Evolutionary conservation across 768 basidiomycete species (phyloP).

Genomic region (Boletus barrowsii): DNA sequence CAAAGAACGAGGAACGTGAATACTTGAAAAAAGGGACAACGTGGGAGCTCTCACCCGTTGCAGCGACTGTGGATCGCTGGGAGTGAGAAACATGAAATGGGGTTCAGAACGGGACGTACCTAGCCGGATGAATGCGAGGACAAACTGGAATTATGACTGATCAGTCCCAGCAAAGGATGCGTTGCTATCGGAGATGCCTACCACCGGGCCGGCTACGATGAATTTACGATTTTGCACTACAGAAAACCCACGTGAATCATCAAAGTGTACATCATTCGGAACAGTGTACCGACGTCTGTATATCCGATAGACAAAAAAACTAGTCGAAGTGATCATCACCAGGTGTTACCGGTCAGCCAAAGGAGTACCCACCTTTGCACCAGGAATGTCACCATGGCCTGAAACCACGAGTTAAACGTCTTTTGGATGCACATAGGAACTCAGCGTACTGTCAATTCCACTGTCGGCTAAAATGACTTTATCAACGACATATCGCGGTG

Average conservation of each 20-base stretch:
- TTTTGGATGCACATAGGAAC: not conserved
- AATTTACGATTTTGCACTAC: constrained; percentile 15
- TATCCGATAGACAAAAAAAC: constrained; percentile 27
- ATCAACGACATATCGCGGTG: not conserved
- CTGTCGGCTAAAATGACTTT: constrained; percentile 9
- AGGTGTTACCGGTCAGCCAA: not conserved
- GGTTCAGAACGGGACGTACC: constrained; percentile 3
- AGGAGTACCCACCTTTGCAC: constrained; percentile 15
- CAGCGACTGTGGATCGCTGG: constrained; percentile 9
- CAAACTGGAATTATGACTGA: constrained; percentile 4
- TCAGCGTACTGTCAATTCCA: constrained; percentile 20
- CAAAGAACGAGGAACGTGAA: not conserved
- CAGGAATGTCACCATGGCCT: constrained; percentile 27
- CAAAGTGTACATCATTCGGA: not conserved
- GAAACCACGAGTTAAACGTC: not conserved
- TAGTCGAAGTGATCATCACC: constrained; percentile 1
- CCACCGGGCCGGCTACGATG: constrained; percentile 17
- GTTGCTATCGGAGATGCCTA: not conserved
- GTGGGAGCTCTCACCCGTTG: constrained; percentile 12
- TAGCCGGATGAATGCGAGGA: constrained; percentile 16
- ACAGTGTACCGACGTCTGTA: constrained; percentile 15
- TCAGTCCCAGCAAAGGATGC: not conserved
- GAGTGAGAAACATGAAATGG: not conserved
- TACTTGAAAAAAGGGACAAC: not conserved
- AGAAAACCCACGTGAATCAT: not conserved